These are phyloP conservation scores for Didymosphaeria variabile DNA, from an alignment of 2,329 filamentous ascomycete genomes.

Conservation along the genomic window DNA sequence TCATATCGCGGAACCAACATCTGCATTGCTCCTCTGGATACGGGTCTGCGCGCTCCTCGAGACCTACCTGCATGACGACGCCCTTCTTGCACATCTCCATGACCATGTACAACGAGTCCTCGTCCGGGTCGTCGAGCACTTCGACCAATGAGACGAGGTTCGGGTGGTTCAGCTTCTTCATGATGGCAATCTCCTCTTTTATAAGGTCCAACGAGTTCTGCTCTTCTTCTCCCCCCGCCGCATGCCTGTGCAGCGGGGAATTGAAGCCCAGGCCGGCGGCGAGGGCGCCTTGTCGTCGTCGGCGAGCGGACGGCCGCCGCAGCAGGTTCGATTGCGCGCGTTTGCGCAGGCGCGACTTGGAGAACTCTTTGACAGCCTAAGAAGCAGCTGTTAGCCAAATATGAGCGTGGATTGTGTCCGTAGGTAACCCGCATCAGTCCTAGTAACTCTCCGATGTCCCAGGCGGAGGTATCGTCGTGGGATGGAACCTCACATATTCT, in stretches of 20 bases:
- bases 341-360: slow-evolving; percentile 88
- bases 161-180: slow-evolving; percentile 96
- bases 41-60: slow-evolving; percentile 83
- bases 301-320: slow-evolving; percentile 65
- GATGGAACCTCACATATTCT: slow-evolving; percentile 78
- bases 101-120: slow-evolving; percentile 98
- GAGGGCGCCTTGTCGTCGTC: slow-evolving; percentile 62
- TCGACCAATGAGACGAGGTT: slow-evolving; percentile 95
- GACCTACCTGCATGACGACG: slow-evolving; percentile 92
- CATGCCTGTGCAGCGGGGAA: slow-evolving; percentile 70
- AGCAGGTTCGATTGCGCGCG: slow-evolving; percentile 90
- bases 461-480: slow-evolving; percentile 19
- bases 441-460: not conserved
- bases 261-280: slow-evolving; percentile 66
- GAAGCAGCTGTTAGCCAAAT: slow-evolving; percentile 40
- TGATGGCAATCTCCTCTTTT: slow-evolving; percentile 95
- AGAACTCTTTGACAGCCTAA: slow-evolving; percentile 97
- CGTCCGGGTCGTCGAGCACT: slow-evolving; percentile 92
- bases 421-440: slow-evolving; percentile 35
- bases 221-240: slow-evolving; percentile 58
- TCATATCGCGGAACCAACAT: slow-evolving; percentile 93
- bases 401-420: slow-evolving; percentile 25
- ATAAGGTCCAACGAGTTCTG: slow-evolving; percentile 86
- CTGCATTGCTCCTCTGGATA: slow-evolving; percentile 85
- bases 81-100: slow-evolving; percentile 99